Evolutionary conservation across 2,329 filamentous ascomycete genomes (phyloP).

Genomic region (Myrmaecium sp.): DNA sequence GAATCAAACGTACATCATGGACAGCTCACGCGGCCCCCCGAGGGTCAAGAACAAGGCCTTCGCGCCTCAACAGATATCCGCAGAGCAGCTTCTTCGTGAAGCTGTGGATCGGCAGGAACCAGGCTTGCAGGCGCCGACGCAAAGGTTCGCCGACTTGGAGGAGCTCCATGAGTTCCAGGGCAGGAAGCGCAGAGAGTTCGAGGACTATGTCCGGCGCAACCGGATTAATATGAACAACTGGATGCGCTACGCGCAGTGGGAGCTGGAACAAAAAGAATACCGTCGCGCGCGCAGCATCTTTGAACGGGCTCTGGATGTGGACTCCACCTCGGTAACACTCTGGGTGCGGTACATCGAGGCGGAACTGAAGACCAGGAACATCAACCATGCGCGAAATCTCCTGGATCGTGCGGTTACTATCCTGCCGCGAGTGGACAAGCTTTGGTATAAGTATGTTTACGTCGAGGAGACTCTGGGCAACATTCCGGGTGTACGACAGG

Average conservation of each 20-base stretch:
- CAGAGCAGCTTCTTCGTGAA: slow-evolving; percentile 92
- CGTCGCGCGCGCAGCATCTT: slow-evolving; percentile 82
- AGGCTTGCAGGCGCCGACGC: slow-evolving; percentile 72
- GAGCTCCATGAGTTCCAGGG: slow-evolving; percentile 97
- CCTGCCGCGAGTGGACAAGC: slow-evolving; percentile 77
- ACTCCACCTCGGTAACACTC: slow-evolving; percentile 67
- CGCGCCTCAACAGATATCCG: slow-evolving; percentile 69
- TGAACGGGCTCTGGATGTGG: slow-evolving; percentile 83
- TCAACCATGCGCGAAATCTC: slow-evolving; percentile 90
- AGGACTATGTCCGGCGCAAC: slow-evolving; percentile 93
- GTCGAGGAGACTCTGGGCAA: slow-evolving; percentile 98
- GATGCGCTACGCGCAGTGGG: slow-evolving; percentile 95
- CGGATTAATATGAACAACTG: slow-evolving; percentile 96
- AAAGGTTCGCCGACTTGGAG: slow-evolving; percentile 90
- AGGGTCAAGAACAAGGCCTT: slow-evolving; percentile 98
- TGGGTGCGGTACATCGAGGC: slow-evolving; percentile 92
- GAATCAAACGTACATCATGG: too few species aligned
- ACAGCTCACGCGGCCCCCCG: slow-evolving; percentile 72
- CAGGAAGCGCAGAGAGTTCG: slow-evolving; percentile 88
- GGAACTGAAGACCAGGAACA: slow-evolving; percentile 89
- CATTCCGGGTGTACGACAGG: slow-evolving; percentile 75
- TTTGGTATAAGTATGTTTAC: slow-evolving; percentile 99
- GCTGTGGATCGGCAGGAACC: slow-evolving; percentile 93
- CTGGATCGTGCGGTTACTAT: slow-evolving; percentile 90
- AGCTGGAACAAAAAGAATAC: slow-evolving; percentile 96